Evolutionary conservation across 352 stramenopile species (phyloP).

Genomic region (Phytophthora brassicae): DNA sequence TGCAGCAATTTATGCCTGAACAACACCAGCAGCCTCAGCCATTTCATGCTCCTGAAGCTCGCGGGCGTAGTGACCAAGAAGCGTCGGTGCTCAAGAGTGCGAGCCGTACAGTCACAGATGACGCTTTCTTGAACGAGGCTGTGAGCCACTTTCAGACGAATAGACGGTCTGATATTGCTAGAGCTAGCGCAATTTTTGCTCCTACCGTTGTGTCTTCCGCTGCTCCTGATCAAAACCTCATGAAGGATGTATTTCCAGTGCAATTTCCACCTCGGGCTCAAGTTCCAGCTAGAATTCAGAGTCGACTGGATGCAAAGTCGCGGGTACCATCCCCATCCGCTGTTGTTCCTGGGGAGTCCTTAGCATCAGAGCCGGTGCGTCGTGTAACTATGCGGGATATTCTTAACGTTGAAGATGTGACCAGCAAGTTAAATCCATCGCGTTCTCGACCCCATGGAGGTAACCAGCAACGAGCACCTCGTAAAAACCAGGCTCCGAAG

Average conservation of each 20-base stretch:
- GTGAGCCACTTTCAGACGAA: slow-evolving; percentile 14
- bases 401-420: slow-evolving; percentile 29
- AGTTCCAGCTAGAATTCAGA: not conserved
- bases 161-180: not conserved
- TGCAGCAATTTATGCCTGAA: slow-evolving; percentile 7
- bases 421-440: slow-evolving; percentile 5
- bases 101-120: slow-evolving; percentile 6
- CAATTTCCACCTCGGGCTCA: slow-evolving; percentile 6
- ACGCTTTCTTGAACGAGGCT: slow-evolving; percentile 14
- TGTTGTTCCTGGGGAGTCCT: slow-evolving; percentile 33
- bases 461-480: slow-evolving; percentile 19
- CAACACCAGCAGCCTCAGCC: slow-evolving; percentile 13
- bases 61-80: slow-evolving; percentile 3
- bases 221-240: not conserved
- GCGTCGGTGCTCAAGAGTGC: not conserved
- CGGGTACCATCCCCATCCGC: slow-evolving; percentile 17
- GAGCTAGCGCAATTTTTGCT: not conserved
- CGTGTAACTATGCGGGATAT: slow-evolving; percentile 34
- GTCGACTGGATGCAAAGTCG: slow-evolving; percentile 2
- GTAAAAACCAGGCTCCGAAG: slow-evolving; percentile 13
- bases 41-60: slow-evolving; percentile 5
- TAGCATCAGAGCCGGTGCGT: slow-evolving; percentile 13
- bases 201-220: slow-evolving; percentile 1
- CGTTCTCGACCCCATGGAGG: slow-evolving; percentile 10
- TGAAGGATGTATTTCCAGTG: not conserved